A percentile compares a stretch with the other conserved stretches of the same genome.
These are phyloP conservation scores for Quercus robur DNA, from an alignment of 306 rosid species.

Conservation along the genomic window DNA sequence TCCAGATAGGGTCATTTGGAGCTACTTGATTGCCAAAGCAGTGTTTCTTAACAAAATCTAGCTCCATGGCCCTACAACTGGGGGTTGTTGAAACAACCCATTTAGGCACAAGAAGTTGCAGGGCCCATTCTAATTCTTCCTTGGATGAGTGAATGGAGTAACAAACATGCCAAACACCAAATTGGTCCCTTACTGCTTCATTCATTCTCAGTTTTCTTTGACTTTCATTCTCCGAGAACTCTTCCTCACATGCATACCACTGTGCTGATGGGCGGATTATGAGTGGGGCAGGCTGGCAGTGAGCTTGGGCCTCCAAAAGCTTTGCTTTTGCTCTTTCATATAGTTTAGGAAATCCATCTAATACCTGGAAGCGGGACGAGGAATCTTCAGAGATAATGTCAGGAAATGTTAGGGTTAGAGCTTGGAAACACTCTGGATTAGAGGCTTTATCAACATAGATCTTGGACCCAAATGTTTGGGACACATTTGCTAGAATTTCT, in stretches of 20 bases:
- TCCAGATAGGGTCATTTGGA: conserved; percentile 42
- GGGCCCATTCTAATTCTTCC: conserved; percentile 84
- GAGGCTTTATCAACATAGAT: conserved; percentile 53
- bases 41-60: conserved; percentile 60
- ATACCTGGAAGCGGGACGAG: conserved; percentile 62
- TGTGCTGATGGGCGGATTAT: conserved; percentile 73
- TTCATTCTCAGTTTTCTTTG: conserved; percentile 42
- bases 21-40: conserved; percentile 38
- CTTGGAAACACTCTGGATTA: conserved; percentile 50
- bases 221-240: conserved; percentile 31
- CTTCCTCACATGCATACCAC: conserved; percentile 73
- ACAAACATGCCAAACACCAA: conserved; percentile 89
- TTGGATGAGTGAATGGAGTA: conserved; percentile 76
- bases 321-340: conserved; percentile 52
- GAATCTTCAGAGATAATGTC: conserved; percentile 64
- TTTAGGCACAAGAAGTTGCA: conserved; percentile 71
- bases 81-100: conserved; percentile 94
- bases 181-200: conserved; percentile 67
- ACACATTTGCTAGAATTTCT: conserved; percentile 60
- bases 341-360: conserved; percentile 63
- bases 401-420: conserved; percentile 47
- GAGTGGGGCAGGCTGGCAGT: conserved; percentile 56
- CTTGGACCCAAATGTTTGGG: conserved; percentile 68
- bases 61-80: conserved; percentile 71
- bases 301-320: conserved; percentile 48